phyloP scores from a whole-genome alignment of 23 red algal genomes.

The Cyanidiococcus yangmingshanensis region DNA sequence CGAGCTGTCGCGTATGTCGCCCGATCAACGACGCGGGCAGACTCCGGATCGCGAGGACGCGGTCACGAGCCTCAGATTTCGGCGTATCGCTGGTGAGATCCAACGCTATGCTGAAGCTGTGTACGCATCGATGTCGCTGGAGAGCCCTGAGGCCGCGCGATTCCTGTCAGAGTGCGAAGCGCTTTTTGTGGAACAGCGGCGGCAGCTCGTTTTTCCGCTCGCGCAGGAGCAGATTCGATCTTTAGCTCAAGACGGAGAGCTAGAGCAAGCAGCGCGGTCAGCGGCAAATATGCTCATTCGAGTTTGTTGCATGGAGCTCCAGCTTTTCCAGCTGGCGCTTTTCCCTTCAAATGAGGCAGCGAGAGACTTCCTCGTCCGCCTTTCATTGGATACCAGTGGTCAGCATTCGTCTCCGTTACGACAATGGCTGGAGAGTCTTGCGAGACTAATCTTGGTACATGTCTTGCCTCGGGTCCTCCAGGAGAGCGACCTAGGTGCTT shows the following conservation, averaged over 20 bases:
- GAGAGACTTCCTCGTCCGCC: neutral
- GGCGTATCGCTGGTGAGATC: neutral
- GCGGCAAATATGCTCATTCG: constrained; percentile 4
- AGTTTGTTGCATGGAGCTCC: constrained; percentile 27
- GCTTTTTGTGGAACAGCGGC: neutral
- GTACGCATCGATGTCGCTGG: neutral
- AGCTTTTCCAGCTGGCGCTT: neutral
- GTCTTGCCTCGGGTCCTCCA: constrained; percentile 51
- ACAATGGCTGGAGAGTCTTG: neutral
- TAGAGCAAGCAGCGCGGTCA: constrained; percentile 11
- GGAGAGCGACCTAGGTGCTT: constrained; percentile 57
- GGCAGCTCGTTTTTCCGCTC: neutral
- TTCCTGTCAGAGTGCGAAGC: neutral
- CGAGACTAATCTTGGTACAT: constrained; percentile 32
- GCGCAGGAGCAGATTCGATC: neutral
- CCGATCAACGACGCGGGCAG: neutral
- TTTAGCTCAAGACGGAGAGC: neutral
- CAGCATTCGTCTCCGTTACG: neutral
- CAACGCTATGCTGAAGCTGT: neutral
- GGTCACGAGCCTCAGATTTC: constrained; percentile 43
- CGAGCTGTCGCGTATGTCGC: neutral
- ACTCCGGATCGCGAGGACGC: constrained; percentile 33
- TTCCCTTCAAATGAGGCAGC: neutral
- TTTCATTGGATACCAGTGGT: neutral
- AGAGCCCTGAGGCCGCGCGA: neutral